These are phyloP conservation scores for Aphanomyces invadans DNA, from an alignment of 352 stramenopile species.

Conservation along the genomic window DNA sequence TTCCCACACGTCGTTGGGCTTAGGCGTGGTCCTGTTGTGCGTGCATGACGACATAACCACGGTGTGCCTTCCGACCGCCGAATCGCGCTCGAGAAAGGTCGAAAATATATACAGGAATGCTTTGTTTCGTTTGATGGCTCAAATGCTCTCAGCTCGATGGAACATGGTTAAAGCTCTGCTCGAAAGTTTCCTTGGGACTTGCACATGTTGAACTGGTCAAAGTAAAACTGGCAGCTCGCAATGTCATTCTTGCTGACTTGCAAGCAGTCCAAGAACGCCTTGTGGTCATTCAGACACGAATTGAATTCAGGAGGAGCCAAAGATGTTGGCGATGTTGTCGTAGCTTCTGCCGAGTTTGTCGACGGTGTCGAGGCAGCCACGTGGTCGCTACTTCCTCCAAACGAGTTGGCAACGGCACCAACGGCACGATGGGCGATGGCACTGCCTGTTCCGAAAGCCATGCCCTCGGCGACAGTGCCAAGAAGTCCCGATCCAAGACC, in stretches of 20 bases:
- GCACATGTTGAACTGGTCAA: constrained; percentile 76
- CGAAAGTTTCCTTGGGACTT: constrained; percentile 49
- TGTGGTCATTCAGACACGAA: constrained; percentile 51
- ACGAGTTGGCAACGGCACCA: constrained; percentile 50
- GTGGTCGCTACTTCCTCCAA: constrained; percentile 34
- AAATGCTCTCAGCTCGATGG: too few species aligned
- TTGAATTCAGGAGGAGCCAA: neutral
- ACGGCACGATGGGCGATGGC: constrained; percentile 90
- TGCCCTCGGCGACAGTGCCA: constrained; percentile 93
- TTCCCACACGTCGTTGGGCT: too few species aligned
- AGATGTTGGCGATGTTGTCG: constrained; percentile 23
- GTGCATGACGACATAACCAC: too few species aligned
- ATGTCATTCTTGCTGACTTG: constrained; percentile 71
- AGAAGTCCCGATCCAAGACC: constrained; percentile 90
- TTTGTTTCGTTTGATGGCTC: neutral
- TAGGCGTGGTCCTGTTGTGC: too few species aligned
- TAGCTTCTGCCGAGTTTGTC: constrained; percentile 16
- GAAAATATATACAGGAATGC: too few species aligned
- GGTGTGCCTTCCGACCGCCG: too few species aligned
- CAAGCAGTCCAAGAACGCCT: constrained; percentile 77
- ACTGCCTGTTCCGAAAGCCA: constrained; percentile 94
- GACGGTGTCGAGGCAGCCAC: constrained; percentile 7
- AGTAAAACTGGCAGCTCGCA: constrained; percentile 74
- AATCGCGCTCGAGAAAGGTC: too few species aligned
- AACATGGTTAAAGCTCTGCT: neutral